Percentiles rank a stretch among this genome's conserved stretches.
Evolutionary conservation across 169 alveolate species (phyloP).

Genomic region (Cryptosporidium felis): DNA sequence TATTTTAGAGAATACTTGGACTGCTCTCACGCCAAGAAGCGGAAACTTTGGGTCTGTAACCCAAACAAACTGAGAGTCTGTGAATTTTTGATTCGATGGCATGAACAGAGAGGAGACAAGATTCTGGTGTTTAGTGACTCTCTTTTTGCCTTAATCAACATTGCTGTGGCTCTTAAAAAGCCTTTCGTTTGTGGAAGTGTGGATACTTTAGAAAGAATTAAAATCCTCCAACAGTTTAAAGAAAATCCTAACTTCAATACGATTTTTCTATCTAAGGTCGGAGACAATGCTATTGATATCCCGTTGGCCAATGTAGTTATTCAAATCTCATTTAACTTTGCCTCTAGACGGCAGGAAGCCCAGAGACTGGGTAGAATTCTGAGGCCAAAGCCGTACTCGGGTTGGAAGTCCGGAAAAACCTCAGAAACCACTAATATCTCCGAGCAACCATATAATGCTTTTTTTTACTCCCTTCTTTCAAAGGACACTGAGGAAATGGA

Average conservation of each 20-base stretch:
- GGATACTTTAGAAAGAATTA: conserved; percentile 88
- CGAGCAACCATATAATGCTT: conserved; percentile 86
- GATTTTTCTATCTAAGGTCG: conserved; percentile 95
- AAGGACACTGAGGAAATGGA: conserved; percentile 97
- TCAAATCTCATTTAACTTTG: conserved; percentile 97
- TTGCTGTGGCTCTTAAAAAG: conserved; percentile 87
- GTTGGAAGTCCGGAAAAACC: conserved; percentile 1
- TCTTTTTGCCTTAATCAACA: conserved; percentile 91
- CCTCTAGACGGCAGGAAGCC: conserved; percentile 98
- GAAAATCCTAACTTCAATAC: conserved; percentile 86
- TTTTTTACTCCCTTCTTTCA: conserved; percentile 95
- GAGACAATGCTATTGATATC: conserved; percentile 99
- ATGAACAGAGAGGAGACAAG: conserved; percentile 97
- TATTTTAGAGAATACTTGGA: conserved; percentile 92
- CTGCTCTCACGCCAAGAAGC: conserved; percentile 87
- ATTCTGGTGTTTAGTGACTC: conserved; percentile 97
- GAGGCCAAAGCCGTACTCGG: conserved; percentile 92
- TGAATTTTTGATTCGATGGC: conserved; percentile 93
- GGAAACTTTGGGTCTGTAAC: conserved; percentile 94
- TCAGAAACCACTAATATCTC: conserved; percentile 21
- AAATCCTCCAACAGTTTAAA: conserved; percentile 91
- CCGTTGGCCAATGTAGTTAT: conserved; percentile 99
- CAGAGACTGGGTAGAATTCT: conserved; percentile 99
- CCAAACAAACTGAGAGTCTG: conserved; percentile 96
- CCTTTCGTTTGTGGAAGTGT: conserved; percentile 93